These are phyloP conservation scores for Phytophthora constricta DNA, from an alignment of 352 stramenopile species.

Conservation along the genomic window DNA sequence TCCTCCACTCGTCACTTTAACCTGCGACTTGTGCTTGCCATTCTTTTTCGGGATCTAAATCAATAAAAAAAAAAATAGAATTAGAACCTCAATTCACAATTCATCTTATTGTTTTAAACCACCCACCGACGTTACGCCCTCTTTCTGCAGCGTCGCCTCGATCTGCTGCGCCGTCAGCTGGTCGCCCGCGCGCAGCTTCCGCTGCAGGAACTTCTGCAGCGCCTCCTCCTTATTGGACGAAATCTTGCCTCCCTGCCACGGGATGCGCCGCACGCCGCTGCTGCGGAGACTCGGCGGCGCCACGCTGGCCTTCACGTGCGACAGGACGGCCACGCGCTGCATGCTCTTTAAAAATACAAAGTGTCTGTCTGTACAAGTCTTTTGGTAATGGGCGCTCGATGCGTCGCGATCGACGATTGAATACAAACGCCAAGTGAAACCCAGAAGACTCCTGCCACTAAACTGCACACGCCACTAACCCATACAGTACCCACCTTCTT, in stretches of 20 bases:
- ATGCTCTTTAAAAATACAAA: slow-evolving; percentile 12
- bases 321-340: slow-evolving; percentile 62
- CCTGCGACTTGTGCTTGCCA: slow-evolving; percentile 49
- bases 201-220: slow-evolving; percentile 85
- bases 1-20: slow-evolving; percentile 50
- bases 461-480: neutral
- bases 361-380: too few species aligned
- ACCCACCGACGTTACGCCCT: slow-evolving; percentile 37
- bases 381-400: too few species aligned
- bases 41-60: slow-evolving; percentile 52
- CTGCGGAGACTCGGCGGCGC: slow-evolving; percentile 27
- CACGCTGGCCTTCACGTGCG: slow-evolving; percentile 74
- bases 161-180: slow-evolving; percentile 58
- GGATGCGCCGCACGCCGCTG: slow-evolving; percentile 47
- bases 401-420: neutral
- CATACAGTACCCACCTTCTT: neutral
- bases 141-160: slow-evolving; percentile 41
- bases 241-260: slow-evolving; percentile 85
- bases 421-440: neutral
- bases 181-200: slow-evolving; percentile 63
- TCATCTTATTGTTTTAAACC: neutral
- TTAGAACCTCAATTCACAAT: neutral
- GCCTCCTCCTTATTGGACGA: slow-evolving; percentile 87
- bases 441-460: neutral
- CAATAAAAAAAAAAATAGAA: neutral